These are phyloP conservation scores for Periconia sp. DNA, from an alignment of 2,329 filamentous ascomycete species.

Conservation along the genomic window DNA sequence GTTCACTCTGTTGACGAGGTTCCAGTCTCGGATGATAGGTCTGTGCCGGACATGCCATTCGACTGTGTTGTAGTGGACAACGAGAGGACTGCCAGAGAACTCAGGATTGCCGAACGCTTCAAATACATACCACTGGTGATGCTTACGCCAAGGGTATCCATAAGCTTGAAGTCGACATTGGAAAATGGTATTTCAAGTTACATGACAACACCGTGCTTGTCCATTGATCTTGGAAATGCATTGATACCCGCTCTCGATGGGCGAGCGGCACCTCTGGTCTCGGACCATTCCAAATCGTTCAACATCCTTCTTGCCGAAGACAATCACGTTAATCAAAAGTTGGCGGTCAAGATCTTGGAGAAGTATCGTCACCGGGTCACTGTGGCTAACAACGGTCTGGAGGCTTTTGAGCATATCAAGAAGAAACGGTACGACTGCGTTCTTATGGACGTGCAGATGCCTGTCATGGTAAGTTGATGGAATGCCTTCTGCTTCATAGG, in stretches of 20 bases:
- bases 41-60: constrained; percentile 62
- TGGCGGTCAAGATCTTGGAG: constrained; percentile 95
- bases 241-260: constrained; percentile 96
- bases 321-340: constrained; percentile 93
- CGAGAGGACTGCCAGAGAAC: constrained; percentile 81
- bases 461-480: constrained; percentile 77
- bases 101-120: constrained; percentile 89
- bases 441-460: constrained; percentile 99
- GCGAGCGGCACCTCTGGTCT: constrained; percentile 83
- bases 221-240: constrained; percentile 92
- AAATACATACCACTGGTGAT: constrained; percentile 97
- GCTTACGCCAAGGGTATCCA: constrained; percentile 82
- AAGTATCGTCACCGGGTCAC: constrained; percentile 93
- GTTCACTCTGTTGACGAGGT: constrained; percentile 75
- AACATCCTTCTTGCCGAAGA: constrained; percentile 95
- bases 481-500: not conserved
- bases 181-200: constrained; percentile 98
- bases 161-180: constrained; percentile 88
- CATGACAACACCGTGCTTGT: constrained; percentile 94
- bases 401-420: constrained; percentile 91
- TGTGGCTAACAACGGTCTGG: constrained; percentile 91
- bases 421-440: constrained; percentile 93
- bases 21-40: constrained; percentile 53
- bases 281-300: constrained; percentile 93
- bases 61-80: constrained; percentile 97